These are phyloP conservation scores for Nannochloropsis oceanica DNA, from an alignment of 108 stramenopile genomes.

Conservation along the genomic window DNA sequence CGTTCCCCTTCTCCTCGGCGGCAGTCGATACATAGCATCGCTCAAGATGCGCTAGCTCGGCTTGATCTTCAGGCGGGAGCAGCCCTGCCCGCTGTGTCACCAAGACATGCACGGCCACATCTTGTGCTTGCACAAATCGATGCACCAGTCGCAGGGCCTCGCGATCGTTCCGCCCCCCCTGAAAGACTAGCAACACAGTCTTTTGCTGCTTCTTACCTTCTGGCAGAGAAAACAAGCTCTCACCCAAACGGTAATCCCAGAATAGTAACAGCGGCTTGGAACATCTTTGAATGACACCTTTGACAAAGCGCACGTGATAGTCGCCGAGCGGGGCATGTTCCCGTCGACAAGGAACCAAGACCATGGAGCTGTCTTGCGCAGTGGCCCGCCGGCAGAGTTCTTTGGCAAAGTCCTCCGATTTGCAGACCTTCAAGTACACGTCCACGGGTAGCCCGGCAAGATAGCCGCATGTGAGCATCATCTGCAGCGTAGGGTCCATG, in stretches of 20 bases:
- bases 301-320: not conserved
- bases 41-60: not conserved
- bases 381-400: not conserved
- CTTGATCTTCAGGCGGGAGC: not conserved
- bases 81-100: not conserved
- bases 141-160: not conserved
- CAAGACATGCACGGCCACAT: not conserved
- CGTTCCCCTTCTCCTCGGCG: not conserved
- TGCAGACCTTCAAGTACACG: not conserved
- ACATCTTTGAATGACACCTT: not conserved
- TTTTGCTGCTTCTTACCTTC: not conserved
- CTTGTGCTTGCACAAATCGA: not conserved
- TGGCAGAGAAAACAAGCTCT: not conserved
- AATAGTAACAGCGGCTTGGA: not conserved
- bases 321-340: not conserved
- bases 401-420: not conserved
- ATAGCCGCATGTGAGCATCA: not conserved
- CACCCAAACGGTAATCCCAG: not conserved
- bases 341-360: not conserved
- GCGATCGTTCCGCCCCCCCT: not conserved
- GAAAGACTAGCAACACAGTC: not conserved
- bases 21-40: not conserved
- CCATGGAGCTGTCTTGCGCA: not conserved
- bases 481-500: not conserved
- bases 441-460: not conserved